phyloP scores from a whole-genome alignment of 495 filamentous ascomycete species.

The Friedmanniomyces simplex region DNA sequence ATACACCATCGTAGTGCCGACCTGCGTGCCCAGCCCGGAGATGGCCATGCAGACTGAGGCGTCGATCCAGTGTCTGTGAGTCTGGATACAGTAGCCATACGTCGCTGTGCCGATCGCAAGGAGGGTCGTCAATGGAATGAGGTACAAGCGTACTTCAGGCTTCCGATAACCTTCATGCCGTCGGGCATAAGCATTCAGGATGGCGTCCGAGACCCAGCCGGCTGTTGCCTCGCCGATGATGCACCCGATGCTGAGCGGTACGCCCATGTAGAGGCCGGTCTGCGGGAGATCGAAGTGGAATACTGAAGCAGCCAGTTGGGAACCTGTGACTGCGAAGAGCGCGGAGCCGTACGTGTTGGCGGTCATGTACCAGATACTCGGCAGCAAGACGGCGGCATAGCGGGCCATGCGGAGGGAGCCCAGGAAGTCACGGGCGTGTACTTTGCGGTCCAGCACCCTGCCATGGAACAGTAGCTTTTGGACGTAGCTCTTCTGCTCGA shows the following conservation, averaged over 20 bases:
- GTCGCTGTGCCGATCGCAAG: slow-evolving; percentile 25
- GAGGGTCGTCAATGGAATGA: slow-evolving; percentile 20
- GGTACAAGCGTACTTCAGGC: slow-evolving; percentile 25
- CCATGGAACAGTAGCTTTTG: slow-evolving; percentile 16
- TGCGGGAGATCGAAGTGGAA: slow-evolving; percentile 25
- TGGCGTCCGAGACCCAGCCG: slow-evolving; percentile 11
- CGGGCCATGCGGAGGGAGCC: slow-evolving; percentile 20
- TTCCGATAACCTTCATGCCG: slow-evolving; percentile 14
- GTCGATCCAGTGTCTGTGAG: slow-evolving; percentile 26
- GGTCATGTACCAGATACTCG: slow-evolving; percentile 23
- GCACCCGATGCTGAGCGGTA: slow-evolving; percentile 19
- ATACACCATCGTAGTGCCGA: slow-evolving; percentile 27
- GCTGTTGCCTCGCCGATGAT: slow-evolving; percentile 21
- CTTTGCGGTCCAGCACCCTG: background rate
- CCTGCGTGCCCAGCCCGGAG: slow-evolving; percentile 31
- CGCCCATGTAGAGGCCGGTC: slow-evolving; percentile 17
- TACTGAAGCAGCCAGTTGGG: slow-evolving; percentile 18
- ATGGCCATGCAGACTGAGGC: slow-evolving; percentile 30
- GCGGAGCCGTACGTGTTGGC: slow-evolving; percentile 23
- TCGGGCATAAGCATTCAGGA: slow-evolving; percentile 13
- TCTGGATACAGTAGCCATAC: slow-evolving; percentile 27
- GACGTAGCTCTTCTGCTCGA: background rate
- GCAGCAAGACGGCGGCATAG: slow-evolving; percentile 24
- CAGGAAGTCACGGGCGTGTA: slow-evolving; percentile 21
- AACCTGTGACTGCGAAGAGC: slow-evolving; percentile 23